These are phyloP conservation scores for Hymenochaete sp. DNA, from an alignment of 1,284 basidiomycete species.

Conservation along the genomic window DNA sequence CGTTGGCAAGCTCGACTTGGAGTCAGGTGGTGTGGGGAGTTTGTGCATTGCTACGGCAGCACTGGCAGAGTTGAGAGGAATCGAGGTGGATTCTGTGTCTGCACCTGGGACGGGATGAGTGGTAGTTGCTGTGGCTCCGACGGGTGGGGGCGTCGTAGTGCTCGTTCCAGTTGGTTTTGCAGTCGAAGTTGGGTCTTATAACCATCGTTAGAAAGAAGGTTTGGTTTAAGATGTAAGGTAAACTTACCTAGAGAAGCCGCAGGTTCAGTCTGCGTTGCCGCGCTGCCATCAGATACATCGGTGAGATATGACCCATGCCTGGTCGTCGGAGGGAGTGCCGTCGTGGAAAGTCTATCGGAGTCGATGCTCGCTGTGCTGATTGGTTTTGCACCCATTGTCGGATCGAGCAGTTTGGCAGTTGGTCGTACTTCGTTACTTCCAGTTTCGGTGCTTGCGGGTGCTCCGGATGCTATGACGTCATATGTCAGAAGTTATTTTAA, in stretches of 20 bases:
- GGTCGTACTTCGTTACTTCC: too few relatives aligned
- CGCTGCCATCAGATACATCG: background rate
- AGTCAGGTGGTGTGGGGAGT: background rate
- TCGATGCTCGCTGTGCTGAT: background rate
- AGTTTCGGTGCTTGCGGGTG: background rate
- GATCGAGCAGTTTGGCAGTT: background rate
- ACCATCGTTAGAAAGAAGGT: background rate
- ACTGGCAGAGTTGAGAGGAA: background rate
- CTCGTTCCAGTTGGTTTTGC: background rate
- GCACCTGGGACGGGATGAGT: background rate
- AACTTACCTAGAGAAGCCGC: background rate
- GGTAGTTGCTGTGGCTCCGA: background rate
- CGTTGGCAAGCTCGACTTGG: background rate
- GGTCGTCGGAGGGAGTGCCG: background rate
- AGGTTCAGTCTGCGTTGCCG: background rate
- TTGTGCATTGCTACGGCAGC: background rate
- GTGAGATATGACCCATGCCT: background rate
- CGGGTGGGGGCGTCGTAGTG: background rate
- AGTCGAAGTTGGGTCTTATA: background rate
- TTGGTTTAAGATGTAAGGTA: background rate
- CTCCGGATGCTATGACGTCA: background rate
- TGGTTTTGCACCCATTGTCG: background rate
- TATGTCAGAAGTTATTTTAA: background rate
- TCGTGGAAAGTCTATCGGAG: background rate
- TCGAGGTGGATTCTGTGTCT: background rate